Conservation (phyloP, 2,329 filamentous ascomycete species). For the Monosporascus sp. region DNA sequence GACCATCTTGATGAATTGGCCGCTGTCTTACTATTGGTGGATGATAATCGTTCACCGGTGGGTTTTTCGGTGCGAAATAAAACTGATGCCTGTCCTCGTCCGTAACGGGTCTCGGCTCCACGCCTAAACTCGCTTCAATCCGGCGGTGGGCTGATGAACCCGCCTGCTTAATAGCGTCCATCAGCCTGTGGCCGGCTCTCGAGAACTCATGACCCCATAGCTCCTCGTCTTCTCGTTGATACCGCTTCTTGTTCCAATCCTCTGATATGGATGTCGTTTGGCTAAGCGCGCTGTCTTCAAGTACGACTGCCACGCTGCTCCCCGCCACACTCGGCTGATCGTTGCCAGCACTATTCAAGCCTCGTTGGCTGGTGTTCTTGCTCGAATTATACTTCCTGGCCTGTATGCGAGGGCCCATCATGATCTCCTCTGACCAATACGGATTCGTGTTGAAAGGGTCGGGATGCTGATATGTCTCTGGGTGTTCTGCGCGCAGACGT, state of each 20-base stretch:
- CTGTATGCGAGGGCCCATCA: slow-evolving; percentile 59
- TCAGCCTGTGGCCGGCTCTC: slow-evolving; percentile 49
- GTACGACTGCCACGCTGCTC: slow-evolving; percentile 31
- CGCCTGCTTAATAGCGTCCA: slow-evolving; percentile 55
- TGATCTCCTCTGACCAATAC: slow-evolving; percentile 84
- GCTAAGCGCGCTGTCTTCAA: slow-evolving; percentile 39
- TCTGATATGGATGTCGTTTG: slow-evolving; percentile 36
- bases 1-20: slow-evolving; percentile 62
- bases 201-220: slow-evolving; percentile 67
- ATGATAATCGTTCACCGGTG: slow-evolving; percentile 80
- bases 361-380: slow-evolving; percentile 55
- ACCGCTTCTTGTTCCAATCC: slow-evolving; percentile 72
- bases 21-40: slow-evolving; percentile 77
- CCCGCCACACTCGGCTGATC: slow-evolving; percentile 39
- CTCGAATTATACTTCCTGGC: slow-evolving; percentile 53
- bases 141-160: slow-evolving; percentile 49
- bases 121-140: slow-evolving; percentile 46
- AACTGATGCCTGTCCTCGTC: slow-evolving; percentile 50
- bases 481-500: slow-evolving; percentile 62
- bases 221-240: slow-evolving; percentile 84
- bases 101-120: slow-evolving; percentile 47
- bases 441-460: slow-evolving; percentile 81
- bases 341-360: slow-evolving; percentile 52
- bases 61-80: slow-evolving; percentile 56
- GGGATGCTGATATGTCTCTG: slow-evolving; percentile 71